phyloP scores from a whole-genome alignment of 2,329 filamentous ascomycete species.

The Didymella segeticola region DNA sequence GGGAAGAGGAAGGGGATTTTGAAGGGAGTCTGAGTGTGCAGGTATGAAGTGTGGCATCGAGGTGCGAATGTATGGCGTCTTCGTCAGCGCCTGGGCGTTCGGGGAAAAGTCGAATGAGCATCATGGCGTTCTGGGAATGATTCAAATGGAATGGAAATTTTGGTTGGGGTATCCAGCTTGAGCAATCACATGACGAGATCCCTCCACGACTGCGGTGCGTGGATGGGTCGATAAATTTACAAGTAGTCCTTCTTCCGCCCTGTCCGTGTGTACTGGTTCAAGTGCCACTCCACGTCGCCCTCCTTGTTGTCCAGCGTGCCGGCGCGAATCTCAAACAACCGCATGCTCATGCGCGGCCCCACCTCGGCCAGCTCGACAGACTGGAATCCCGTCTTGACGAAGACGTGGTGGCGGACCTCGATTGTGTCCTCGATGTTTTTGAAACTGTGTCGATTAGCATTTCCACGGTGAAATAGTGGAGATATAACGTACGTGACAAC shows the following conservation, averaged over 20 bases:
- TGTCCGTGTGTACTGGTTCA: conserved; percentile 94
- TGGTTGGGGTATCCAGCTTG: conserved; percentile 8
- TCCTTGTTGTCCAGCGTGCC: conserved; percentile 94
- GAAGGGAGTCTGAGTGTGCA: neutral
- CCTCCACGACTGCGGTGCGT: neutral
- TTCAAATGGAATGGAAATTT: neutral
- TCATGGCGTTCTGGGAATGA: neutral
- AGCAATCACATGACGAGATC: conserved; percentile 54
- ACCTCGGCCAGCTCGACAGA: conserved; percentile 64
- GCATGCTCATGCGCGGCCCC: conserved; percentile 94
- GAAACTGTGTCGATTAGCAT: conserved; percentile 27
- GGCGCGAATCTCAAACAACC: conserved; percentile 88
- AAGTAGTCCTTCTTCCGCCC: conserved; percentile 95
- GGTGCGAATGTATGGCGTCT: neutral
- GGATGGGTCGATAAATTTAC: neutral
- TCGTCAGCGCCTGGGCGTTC: too few species aligned
- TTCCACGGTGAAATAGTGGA: neutral
- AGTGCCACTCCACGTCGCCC: conserved; percentile 94
- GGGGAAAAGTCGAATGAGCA: too few species aligned
- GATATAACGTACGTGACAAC: conserved; percentile 69
- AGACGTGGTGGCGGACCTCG: conserved; percentile 92
- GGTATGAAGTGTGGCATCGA: neutral
- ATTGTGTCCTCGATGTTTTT: conserved; percentile 89
- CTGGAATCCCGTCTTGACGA: conserved; percentile 89
- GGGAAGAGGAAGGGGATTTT: conserved; percentile 12